Conservation (phyloP, 2,329 filamentous ascomycete genomes). For the Phaeosphaeria sp. region DNA sequence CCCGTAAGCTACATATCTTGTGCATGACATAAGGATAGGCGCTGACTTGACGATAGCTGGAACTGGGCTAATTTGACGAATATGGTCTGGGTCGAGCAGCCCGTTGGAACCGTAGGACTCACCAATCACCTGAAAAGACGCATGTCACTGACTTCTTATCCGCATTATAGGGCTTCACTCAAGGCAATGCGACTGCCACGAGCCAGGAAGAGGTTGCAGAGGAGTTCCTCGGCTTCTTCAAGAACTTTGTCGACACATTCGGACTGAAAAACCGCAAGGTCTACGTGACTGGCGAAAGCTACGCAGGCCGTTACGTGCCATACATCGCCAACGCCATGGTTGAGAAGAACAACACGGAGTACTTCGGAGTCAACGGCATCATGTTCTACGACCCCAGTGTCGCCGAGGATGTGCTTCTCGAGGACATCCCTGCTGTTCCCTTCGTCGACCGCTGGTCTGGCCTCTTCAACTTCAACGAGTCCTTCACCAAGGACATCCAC, state of each 20-base stretch:
- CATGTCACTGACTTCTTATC: conserved; percentile 70
- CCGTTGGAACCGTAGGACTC: conserved; percentile 51
- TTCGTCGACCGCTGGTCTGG: conserved; percentile 68
- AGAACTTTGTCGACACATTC: conserved; percentile 77
- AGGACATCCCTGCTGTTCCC: conserved; percentile 61
- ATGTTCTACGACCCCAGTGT: conserved; percentile 76
- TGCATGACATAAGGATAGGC: not conserved
- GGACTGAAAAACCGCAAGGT: conserved; percentile 70
- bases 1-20: conserved; percentile 28
- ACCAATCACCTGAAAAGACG: too few species aligned
- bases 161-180: conserved; percentile 55
- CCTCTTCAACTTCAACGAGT: conserved; percentile 70
- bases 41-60: conserved; percentile 36
- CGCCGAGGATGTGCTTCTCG: conserved; percentile 59
- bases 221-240: conserved; percentile 81
- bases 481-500: conserved; percentile 61
- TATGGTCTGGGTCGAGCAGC: conserved; percentile 78
- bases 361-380: conserved; percentile 73
- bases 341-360: conserved; percentile 68
- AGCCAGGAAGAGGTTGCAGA: conserved; percentile 71
- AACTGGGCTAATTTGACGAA: conserved; percentile 71
- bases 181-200: conserved; percentile 68
- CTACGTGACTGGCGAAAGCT: conserved; percentile 77
- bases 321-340: conserved; percentile 79
- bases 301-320: conserved; percentile 69